Percentiles rank a stretch among this genome's conserved stretches.
These are phyloP conservation scores for Trichoderma simmonsii DNA, from an alignment of 2,329 filamentous ascomycete species.

Conservation along the genomic window DNA sequence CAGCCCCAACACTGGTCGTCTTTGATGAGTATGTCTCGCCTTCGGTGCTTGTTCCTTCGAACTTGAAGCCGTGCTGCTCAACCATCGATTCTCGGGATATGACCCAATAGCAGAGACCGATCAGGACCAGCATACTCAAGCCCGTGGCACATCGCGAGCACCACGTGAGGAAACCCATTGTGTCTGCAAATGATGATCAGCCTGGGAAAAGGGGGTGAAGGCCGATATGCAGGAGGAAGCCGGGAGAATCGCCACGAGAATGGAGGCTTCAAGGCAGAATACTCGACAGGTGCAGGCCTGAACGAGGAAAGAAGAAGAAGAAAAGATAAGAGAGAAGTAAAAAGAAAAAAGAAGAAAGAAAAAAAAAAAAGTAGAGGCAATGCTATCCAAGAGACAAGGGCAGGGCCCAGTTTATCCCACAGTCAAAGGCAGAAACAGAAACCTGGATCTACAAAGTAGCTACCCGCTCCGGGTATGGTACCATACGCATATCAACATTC, in stretches of 20 bases:
- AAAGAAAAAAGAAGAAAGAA: not conserved
- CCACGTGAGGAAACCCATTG: slow-evolving; percentile 55
- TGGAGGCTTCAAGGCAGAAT: not conserved
- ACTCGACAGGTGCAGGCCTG: not conserved
- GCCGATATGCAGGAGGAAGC: not conserved
- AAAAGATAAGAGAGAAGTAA: no score
- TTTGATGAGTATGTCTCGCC: slow-evolving; percentile 30
- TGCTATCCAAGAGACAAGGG: not conserved
- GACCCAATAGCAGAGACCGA: slow-evolving; percentile 53
- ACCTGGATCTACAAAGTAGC: not conserved
- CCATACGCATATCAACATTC: not conserved
- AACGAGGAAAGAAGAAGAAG: not conserved
- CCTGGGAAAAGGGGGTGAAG: not conserved
- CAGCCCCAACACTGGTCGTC: slow-evolving; percentile 37
- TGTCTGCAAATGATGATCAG: not conserved
- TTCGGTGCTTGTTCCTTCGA: slow-evolving; percentile 39
- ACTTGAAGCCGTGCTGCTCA: slow-evolving; percentile 43
- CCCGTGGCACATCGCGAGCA: slow-evolving; percentile 53
- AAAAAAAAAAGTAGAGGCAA: not conserved
- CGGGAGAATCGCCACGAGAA: not conserved
- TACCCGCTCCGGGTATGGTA: not conserved
- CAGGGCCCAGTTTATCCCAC: not conserved
- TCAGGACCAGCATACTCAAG: slow-evolving; percentile 50
- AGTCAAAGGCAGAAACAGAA: not conserved
- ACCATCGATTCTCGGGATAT: slow-evolving; percentile 48